A percentile compares a stretch with the other conserved stretches of the same genome.
These are phyloP conservation scores for Pascua guehoae DNA, from an alignment of 1,284 basidiomycete species.

Conservation along the genomic window DNA sequence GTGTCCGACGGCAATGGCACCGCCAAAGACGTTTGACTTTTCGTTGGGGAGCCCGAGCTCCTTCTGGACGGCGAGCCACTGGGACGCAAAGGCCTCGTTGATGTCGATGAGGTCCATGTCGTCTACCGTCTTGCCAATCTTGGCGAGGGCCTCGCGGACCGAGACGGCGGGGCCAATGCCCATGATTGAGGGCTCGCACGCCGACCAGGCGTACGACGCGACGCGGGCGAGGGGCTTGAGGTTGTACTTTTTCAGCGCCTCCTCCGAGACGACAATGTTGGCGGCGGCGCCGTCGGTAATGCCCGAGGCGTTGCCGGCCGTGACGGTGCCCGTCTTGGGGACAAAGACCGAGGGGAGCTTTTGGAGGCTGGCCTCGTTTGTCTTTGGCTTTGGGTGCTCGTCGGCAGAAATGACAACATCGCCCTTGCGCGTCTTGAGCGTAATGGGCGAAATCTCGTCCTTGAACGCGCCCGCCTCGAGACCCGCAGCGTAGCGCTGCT, in stretches of 20 bases:
- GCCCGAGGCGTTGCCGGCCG: slow-evolving; percentile 56
- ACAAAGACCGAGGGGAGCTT: slow-evolving; percentile 55
- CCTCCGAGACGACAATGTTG: slow-evolving; percentile 55
- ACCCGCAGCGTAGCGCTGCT: slow-evolving; percentile 55
- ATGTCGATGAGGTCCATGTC: slow-evolving; percentile 58
- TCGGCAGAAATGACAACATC: slow-evolving; percentile 46
- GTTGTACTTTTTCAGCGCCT: slow-evolving; percentile 50
- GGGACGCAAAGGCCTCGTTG: slow-evolving; percentile 59
- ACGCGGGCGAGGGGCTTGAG: slow-evolving; percentile 55
- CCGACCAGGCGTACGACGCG: slow-evolving; percentile 54
- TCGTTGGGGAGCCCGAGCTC: slow-evolving; percentile 56
- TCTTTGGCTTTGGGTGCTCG: slow-evolving; percentile 55
- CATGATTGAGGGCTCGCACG: slow-evolving; percentile 58
- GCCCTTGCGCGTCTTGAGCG: slow-evolving; percentile 70
- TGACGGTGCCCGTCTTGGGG: slow-evolving; percentile 54
- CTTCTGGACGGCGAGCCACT: slow-evolving; percentile 56
- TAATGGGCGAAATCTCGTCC: slow-evolving; percentile 84
- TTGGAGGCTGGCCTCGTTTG: slow-evolving; percentile 50
- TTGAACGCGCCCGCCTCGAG: slow-evolving; percentile 54
- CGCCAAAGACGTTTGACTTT: slow-evolving; percentile 56
- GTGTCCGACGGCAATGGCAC: slow-evolving; percentile 54
- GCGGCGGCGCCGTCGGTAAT: slow-evolving; percentile 58
- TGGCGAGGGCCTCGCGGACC: slow-evolving; percentile 33
- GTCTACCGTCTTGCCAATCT: slow-evolving; percentile 41
- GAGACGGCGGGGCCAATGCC: slow-evolving; percentile 56